phyloP scores from a whole-genome alignment of 148 eudicot species.

The Hydrangea macrophylla region DNA sequence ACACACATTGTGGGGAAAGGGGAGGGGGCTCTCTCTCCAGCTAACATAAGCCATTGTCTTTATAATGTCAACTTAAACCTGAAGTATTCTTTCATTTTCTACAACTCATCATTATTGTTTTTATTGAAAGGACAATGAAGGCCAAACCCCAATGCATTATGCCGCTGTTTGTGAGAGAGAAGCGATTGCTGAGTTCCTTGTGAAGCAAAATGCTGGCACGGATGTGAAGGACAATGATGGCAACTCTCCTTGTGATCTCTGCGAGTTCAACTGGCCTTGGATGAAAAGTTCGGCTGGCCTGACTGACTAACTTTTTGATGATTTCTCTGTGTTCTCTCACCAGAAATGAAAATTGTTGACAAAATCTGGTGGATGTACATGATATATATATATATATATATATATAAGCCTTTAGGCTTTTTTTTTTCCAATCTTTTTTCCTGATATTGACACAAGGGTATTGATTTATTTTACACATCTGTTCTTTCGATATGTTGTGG shows the following conservation, averaged over 20 bases:
- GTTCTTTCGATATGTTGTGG: neutral
- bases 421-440: too few species aligned
- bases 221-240: conserved; percentile 62
- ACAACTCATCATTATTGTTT: neutral
- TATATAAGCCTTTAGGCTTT: neutral
- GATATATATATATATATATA: neutral
- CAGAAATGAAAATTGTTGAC: neutral
- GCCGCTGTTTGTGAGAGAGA: conserved; percentile 93
- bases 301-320: conserved; percentile 1
- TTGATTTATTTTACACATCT: neutral
- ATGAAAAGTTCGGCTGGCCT: conserved; percentile 29
- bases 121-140: conserved; percentile 76
- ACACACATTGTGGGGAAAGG: too few species aligned
- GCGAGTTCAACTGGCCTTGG: conserved; percentile 80
- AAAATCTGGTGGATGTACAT: conserved; percentile 12
- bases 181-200: conserved; percentile 70
- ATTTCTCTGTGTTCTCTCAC: neutral
- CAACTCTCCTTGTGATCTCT: conserved; percentile 54
- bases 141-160: conserved; percentile 87
- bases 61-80: too few species aligned
- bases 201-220: conserved; percentile 64
- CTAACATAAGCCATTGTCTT: too few species aligned
- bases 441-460: neutral
- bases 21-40: too few species aligned
- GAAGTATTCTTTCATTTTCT: neutral